Evolutionary conservation across 306 rosid species (phyloP).

Genomic region (Castanea mollissima): DNA sequence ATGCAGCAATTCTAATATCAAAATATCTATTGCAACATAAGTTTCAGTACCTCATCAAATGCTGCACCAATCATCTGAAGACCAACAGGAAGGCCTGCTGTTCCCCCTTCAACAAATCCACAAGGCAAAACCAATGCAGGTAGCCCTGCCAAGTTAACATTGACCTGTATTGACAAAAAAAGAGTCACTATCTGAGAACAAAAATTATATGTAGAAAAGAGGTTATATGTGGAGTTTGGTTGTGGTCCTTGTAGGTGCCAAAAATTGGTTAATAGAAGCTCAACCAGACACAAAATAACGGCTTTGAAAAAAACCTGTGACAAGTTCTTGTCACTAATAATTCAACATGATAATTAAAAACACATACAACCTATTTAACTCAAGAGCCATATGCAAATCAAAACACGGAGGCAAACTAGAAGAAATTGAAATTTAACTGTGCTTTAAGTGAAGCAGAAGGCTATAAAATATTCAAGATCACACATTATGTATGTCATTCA

Average conservation of each 20-base stretch:
- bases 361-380: background rate
- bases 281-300: background rate
- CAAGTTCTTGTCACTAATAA: background rate
- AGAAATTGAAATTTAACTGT: background rate
- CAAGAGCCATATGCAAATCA: background rate
- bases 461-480: background rate
- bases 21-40: conserved; percentile 7
- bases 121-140: conserved; percentile 98
- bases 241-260: conserved; percentile 6
- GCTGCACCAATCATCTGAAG: conserved; percentile 94
- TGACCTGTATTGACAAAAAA: conserved; percentile 51
- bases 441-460: background rate
- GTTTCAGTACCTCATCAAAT: conserved; percentile 72
- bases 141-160: conserved; percentile 93
- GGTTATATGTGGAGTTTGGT: background rate
- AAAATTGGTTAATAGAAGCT: background rate
- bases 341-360: background rate
- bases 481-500: background rate
- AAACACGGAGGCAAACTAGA: background rate
- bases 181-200: background rate
- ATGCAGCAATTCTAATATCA: conserved; percentile 12
- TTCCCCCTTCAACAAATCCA: conserved; percentile 81
- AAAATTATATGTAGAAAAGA: conserved; percentile 1
- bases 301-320: background rate
- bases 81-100: conserved; percentile 92